These are phyloP conservation scores for Protea cynaroides DNA, from an alignment of 164 flowering plant genomes.

Conservation along the genomic window DNA sequence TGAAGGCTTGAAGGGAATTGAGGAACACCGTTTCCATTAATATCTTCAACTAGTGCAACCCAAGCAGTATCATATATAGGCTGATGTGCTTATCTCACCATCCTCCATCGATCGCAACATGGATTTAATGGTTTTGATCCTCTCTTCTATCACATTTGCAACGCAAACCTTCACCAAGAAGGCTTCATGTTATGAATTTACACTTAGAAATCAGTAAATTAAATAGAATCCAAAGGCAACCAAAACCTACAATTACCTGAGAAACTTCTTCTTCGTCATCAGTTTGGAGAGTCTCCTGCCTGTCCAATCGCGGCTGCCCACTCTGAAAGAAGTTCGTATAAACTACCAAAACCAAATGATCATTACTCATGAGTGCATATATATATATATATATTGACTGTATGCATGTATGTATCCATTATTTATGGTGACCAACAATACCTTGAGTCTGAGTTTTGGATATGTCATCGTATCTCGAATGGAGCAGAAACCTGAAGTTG, in stretches of 20 bases:
- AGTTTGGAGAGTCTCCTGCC: constrained; percentile 28
- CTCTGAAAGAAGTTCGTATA: constrained; percentile 16
- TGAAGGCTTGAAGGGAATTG: constrained; percentile 65
- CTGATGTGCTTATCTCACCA: constrained; percentile 71
- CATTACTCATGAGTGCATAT: neutral
- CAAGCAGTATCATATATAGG: constrained; percentile 96
- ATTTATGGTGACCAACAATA: no score
- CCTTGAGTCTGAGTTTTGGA: constrained; percentile 32
- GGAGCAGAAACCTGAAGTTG: neutral
- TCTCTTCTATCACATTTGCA: constrained; percentile 24
- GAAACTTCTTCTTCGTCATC: constrained; percentile 17
- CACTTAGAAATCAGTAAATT: no score
- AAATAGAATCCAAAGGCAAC: no score
- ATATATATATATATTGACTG: no score
- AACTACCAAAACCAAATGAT: constrained; percentile 4
- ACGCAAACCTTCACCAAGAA: neutral
- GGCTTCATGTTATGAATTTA: neutral
- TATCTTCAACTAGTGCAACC: constrained; percentile 74
- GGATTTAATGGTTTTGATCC: constrained; percentile 27
- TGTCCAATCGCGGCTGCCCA: constrained; percentile 29
- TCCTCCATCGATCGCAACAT: constrained; percentile 59
- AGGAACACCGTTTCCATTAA: constrained; percentile 40
- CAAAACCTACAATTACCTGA: constrained; percentile 13
- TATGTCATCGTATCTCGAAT: constrained; percentile 22
- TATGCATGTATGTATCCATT: neutral